phyloP scores from a whole-genome alignment of 2,329 filamentous ascomycete species.

The Pseudocercospora eumusae region DNA sequence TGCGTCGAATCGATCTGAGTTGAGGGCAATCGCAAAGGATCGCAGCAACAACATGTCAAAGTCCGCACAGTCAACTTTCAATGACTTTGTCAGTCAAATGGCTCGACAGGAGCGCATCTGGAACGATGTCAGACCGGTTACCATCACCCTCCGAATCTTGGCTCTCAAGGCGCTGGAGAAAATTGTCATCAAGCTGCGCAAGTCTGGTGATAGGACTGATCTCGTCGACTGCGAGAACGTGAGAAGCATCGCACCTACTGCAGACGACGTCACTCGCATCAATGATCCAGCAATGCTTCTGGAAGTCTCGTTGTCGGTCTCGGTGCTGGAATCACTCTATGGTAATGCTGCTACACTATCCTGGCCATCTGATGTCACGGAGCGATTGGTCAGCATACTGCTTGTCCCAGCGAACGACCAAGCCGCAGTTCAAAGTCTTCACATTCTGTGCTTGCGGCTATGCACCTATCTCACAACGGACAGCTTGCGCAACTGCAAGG shows the following conservation, averaged over 20 bases:
- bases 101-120: constrained; percentile 57
- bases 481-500: constrained; percentile 65
- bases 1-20: constrained; percentile 48
- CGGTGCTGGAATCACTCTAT: constrained; percentile 40
- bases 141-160: constrained; percentile 63
- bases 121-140: constrained; percentile 54
- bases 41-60: constrained; percentile 70
- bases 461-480: constrained; percentile 87
- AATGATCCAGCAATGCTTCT: constrained; percentile 40
- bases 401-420: constrained; percentile 17
- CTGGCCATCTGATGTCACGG: constrained; percentile 32
- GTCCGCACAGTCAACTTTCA: constrained; percentile 59
- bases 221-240: constrained; percentile 46
- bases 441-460: constrained; percentile 62
- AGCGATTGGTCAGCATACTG: constrained; percentile 26
- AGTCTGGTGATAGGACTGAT: constrained; percentile 48
- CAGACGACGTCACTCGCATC: constrained; percentile 18
- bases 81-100: constrained; percentile 52
- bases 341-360: constrained; percentile 27
- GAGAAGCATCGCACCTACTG: constrained; percentile 21
- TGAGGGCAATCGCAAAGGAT: constrained; percentile 63
- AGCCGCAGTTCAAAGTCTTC: constrained; percentile 25
- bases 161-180: constrained; percentile 65
- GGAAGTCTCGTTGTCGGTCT: constrained; percentile 52
- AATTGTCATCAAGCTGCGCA: constrained; percentile 54